Evolutionary conservation across 2,329 filamentous ascomycete species (phyloP), one percentile per base, ranked within the genome.

Genomic region (Cladophialophora chaetospira): DNA sequence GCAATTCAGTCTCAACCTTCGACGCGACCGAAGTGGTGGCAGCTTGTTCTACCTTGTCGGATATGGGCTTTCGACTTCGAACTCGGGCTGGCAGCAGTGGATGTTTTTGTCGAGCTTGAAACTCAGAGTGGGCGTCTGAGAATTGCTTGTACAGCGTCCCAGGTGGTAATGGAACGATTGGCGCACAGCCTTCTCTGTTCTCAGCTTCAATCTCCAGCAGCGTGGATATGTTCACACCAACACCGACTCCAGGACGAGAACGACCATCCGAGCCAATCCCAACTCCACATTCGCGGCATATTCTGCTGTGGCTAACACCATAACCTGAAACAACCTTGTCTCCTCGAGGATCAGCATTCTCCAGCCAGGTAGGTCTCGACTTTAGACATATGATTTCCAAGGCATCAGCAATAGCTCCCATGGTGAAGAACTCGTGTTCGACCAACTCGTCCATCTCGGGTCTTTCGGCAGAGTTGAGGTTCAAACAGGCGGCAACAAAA

Each of bases 361-460:
- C 72, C 13, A 79, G 67, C 75, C 76, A 79, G 4, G 67, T 53
- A 4, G 77, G 77, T 42, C 69, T 73, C 25, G 70, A 68, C 46
- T 69, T 66, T 21, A 72, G 71, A 43, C 71, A 75, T 15, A 67
- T 63, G 13, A 72, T 67, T 25, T 76, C 75, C 21, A 79, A 65
- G 40, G 71, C 67, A 19, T 71, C 69, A 13, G 77, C 77, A 62
- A 79, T 78, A 38, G 72, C 76, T 8, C 77, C 77, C 76, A 78
- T 79, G 47, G 72, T 76, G 68, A 80, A 79, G 56, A 80, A 79
- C 3, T 71, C 68, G 57, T 79, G 76, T 35, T 77, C 75, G 5
- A 79, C 77, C 52, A 79, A 73, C 45, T 79, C 73, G 57, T 79
- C 77, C 13, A 77, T 75, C 35, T 77, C 76, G 3, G 77, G 76